phyloP scores from a whole-genome alignment of 225 moss, liverwort and hornwort genomes.

The Pleurozium schreberi region DNA sequence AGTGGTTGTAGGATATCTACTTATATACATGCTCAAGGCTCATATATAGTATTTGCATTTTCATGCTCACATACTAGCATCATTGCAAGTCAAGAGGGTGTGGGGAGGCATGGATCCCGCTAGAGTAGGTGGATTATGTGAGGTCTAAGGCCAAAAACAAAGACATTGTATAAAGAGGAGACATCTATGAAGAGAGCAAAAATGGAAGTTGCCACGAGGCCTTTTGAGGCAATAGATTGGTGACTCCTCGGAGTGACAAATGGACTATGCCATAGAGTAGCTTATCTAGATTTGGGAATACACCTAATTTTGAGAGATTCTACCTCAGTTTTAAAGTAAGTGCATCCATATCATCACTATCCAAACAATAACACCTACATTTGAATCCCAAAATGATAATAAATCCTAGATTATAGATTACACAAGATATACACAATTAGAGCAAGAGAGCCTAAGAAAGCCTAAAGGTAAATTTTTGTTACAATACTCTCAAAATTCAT shows the following conservation, averaged over 20 bases:
- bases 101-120: no score
- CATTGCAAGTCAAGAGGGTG: no score
- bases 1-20: no score
- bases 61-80: no score
- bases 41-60: no score
- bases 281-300: fast-evolving
- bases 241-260: no score
- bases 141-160: fast-evolving
- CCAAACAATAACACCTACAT: fast-evolving
- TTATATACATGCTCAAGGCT: no score
- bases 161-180: fast-evolving
- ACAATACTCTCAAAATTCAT: fast-evolving
- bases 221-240: no score
- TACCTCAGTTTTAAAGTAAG: neutral
- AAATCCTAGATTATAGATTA: neutral
- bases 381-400: neutral
- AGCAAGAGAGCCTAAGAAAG: fast-evolving
- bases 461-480: no score
- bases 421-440: neutral
- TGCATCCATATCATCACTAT: no score
- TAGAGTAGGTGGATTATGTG: neutral
- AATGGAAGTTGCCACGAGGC: no score
- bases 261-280: no score
- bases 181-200: fast-evolving
- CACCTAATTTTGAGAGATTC: neutral